Conservation (phyloP, 2,329 filamentous ascomycete species). For the Aspergillus sp. region DNA sequence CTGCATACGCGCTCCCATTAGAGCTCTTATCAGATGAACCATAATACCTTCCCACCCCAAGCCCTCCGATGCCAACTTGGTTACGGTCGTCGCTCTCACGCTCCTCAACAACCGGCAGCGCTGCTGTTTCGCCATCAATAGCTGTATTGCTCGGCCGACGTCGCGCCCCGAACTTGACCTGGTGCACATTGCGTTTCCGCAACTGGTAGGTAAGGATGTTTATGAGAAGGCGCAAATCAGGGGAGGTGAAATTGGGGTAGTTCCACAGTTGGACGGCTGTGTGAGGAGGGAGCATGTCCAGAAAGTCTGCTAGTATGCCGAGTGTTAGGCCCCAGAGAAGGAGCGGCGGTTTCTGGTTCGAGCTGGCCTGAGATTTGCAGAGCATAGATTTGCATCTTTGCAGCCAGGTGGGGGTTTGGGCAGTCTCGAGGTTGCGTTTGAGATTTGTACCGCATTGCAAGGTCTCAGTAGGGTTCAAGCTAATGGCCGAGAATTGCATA, state of each 20-base stretch:
- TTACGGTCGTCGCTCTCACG: slow-evolving; percentile 29
- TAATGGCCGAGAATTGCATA: slow-evolving; percentile 68
- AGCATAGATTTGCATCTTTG: slow-evolving; percentile 29
- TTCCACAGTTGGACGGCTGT: slow-evolving; percentile 64
- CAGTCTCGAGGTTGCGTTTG: slow-evolving; percentile 48
- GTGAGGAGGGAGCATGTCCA: slow-evolving; percentile 65
- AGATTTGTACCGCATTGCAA: slow-evolving; percentile 56
- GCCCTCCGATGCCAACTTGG: slow-evolving; percentile 39
- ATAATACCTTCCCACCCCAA: slow-evolving; percentile 37
- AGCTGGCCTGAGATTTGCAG: slow-evolving; percentile 28
- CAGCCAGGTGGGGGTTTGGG: slow-evolving; percentile 21
- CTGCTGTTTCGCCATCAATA: slow-evolving; percentile 35
- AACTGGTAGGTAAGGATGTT: slow-evolving; percentile 61
- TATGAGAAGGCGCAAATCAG: slow-evolving; percentile 60
- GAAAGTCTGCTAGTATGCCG: slow-evolving; percentile 65
- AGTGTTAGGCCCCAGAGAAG: slow-evolving; percentile 69
- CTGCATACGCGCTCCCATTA: slow-evolving; percentile 34
- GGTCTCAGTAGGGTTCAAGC: slow-evolving; percentile 61
- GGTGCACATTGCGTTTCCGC: slow-evolving; percentile 50
- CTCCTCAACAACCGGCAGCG: slow-evolving; percentile 25
- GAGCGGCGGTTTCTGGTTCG: slow-evolving; percentile 47
- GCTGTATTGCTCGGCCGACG: slow-evolving; percentile 33
- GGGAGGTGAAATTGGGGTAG: slow-evolving; percentile 66
- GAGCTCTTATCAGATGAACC: slow-evolving; percentile 24
- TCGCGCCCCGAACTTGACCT: slow-evolving; percentile 32